Percentiles rank a stretch among this genome's conserved stretches.
phyloP scores from a whole-genome alignment of 2,329 filamentous ascomycete species.

The Nannizzia gypsea region DNA sequence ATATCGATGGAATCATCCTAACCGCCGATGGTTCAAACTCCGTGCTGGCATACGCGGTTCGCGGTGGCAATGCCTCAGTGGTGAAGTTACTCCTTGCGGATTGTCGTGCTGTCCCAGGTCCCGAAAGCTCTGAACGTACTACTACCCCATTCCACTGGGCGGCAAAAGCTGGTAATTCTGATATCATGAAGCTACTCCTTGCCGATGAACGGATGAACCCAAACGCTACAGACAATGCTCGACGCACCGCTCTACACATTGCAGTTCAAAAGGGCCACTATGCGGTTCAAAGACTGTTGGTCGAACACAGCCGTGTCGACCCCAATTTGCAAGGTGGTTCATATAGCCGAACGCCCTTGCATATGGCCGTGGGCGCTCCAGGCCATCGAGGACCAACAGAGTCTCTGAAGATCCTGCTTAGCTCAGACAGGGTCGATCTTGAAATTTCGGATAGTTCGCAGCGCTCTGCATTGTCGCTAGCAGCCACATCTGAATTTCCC shows the following conservation, averaged over 20 bases:
- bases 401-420: neutral
- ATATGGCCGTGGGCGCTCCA: too few species aligned
- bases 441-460: neutral
- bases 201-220: constrained; percentile 18
- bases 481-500: neutral
- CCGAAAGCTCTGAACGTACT: neutral
- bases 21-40: neutral
- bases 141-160: neutral
- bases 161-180: neutral
- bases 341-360: neutral
- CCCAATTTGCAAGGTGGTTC: neutral
- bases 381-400: neutral
- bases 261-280: neutral
- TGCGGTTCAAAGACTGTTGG: neutral
- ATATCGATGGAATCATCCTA: neutral
- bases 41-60: neutral
- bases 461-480: neutral
- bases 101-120: neutral
- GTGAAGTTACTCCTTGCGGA: neutral
- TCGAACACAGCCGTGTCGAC: neutral
- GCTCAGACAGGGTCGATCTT: neutral
- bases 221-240: constrained; percentile 18
- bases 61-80: neutral
- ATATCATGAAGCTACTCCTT: neutral
- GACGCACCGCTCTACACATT: constrained; percentile 3